Evolutionary conservation across 2,329 filamentous ascomycete species (phyloP), one percentile per base, ranked within the genome.

Genomic region (Aspergillus puulaauensis): DNA sequence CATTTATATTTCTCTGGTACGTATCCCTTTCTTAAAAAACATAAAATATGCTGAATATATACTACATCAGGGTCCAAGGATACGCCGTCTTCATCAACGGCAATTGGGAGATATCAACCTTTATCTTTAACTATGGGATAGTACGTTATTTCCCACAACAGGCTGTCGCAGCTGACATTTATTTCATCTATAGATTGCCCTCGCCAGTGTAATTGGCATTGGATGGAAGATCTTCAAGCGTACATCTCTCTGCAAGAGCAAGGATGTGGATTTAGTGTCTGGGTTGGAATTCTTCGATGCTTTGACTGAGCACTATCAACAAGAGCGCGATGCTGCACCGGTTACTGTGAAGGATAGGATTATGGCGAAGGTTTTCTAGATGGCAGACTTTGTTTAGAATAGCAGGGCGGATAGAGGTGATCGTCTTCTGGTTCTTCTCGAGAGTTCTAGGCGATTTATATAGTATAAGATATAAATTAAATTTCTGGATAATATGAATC

Each of bases 111-210:
- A 21, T 46, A 17, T 53, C 51, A 15, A 53, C 51, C 1, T 53
- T 53, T 24, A 53, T 53, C 41, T 53, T 53, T n/a, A 53, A 53
- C 19, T 53, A 53, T 27, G 51, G 51, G 6, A 53, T 53, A 31
- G 51, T 53, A 46, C 4, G 43, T 31, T 33, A 19, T 35, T 44
- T 15, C 33, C 17, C 8, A 6, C n/a, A 4, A 11, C 8, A 9
- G 2, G 14, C 4, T 17, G 9, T 14, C 14, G 4, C 31, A 9
- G 11, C 23, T 46, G 31, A 46, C 23, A 11, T 17, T 2, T 2
- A n/a, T 5, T 31, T 31, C 11, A 37, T 39, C 12, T 15, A 21
- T 21, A 48, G 52, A 54, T 54, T 24, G 52, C 44, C 11, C 44
- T 54, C 45, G 52, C 52, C n/a, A 35, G 52, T 31, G 12, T 48